Evolutionary conservation across 2,329 filamentous ascomycete species (phyloP), one percentile per base, ranked within the genome.

Genomic region (Scedosporium apiospermum): DNA sequence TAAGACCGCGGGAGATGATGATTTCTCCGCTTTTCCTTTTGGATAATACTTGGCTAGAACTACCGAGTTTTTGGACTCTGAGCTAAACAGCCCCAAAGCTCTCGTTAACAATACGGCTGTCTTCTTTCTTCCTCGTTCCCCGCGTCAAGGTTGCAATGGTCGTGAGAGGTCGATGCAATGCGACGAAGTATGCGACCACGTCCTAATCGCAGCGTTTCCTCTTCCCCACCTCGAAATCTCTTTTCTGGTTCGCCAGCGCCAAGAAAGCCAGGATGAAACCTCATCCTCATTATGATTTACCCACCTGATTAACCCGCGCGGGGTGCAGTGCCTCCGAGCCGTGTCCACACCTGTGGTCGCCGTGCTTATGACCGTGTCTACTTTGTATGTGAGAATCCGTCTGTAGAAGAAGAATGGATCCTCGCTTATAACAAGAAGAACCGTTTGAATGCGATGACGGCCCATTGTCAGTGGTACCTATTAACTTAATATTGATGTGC

Each of bases 291-390:
- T 23, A 55, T 55, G n/a, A 55, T 55, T 55, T 55, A 55, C 51
- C 51, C 51, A 55, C 23, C 18, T 55, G 51, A 55, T 55, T 55
- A 55, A 55, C 51, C 51, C 51, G 51, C 51, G 51, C 51, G 51
- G 51, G 51, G 51, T 55, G 51, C 51, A 55, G 23, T 55, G 51
- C 18, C 51, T 55, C 51, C 51, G 51, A 55, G 51, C 51, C 51
- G 51, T 55, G 51, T 27, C 12, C 16, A 23, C 6, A n/a, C 18
- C n/a, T n/a, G 44, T 49, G n/a, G 6, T 18, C 16, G 34, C 10
- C 34, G 34, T 38, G 34, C 34, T 14, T 38, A 14, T 38, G 34
- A 4, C 34, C 34, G 10, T 38, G 10, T 49, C 21, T 49, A 23
- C 44, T 23, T 49, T 4, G 44, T 49, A 18, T 49, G 14, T 18